Evolutionary conservation across 441 rosid genomes (phyloP), one percentile per base, ranked within the genome.

Genomic region (Populus hybrid): DNA sequence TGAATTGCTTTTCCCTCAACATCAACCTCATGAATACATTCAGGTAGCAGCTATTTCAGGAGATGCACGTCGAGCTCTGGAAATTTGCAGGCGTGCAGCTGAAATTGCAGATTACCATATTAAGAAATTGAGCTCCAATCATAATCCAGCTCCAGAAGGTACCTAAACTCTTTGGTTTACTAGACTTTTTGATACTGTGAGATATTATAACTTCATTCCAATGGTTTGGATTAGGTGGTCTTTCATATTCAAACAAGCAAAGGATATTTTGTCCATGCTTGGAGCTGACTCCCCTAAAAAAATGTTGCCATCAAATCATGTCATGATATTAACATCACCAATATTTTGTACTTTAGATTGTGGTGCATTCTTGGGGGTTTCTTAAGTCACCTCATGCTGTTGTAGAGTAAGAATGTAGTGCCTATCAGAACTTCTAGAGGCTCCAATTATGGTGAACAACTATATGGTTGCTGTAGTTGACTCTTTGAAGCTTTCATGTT

Each of bases 41-140:
- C 76, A 91, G 93, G 98, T 94, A 67, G 99, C 99, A 79, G 99
- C 98, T 18, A 89, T 94, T 69, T 96, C 99, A 50, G 98, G 99
- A 77, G 99, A 96, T 81, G 99, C 99, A 80, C 92, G 99, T 50
- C 97, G 97, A 77, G 98, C 96, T 3, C 86, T 96, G 73, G 99
- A 94, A 91, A 96, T 96, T 79, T 92, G 98, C 85, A 91, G 98
- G 79, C 96, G 97, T 26, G 99, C 98, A 75, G 98, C 98, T 42
- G 98, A 96, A 85, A 87, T 96, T 76, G 88, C 98, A 61, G 98
- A 96, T 84, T 87, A 86, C 81, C 90, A 73, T 30, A 64, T 89
- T 63, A 92, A 90, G 88, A 87, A 79, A 57, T 79, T 71, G 72
- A 77, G 75, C 72, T 64, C 75, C 6, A 63, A 11, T 61, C 59